Evolutionary conservation across 148 eudicot species (phyloP), one percentile per base, ranked within the genome.

Genomic region (Selenicereus undatus): DNA sequence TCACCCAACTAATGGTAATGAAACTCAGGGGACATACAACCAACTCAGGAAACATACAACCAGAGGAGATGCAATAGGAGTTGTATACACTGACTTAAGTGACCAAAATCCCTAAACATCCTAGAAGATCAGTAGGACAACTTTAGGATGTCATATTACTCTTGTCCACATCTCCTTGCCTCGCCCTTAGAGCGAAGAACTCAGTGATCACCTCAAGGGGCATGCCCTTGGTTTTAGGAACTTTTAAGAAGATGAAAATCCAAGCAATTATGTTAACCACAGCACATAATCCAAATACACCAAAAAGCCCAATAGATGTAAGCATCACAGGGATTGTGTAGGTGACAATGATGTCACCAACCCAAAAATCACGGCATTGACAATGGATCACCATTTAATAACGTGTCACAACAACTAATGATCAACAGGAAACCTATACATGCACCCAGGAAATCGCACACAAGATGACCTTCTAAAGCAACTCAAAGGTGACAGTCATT

Each of bases 171-270:
- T 83, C 56, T 29, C 70, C 73, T 45, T 83, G 88, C 81, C 60
- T 81, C 16, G 92, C 90, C 14, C 92, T 90, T 42, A 90, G 83
- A 83, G 92, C 86, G 71, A 90, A 90, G 89, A 90, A 90, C n/a
- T n/a, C n/a, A n/a, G n/a, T n/a, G n/a, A n/a, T n/a, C n/a, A n/a
- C n/a, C n/a, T n/a, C n/a, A n/a, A n/a, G n/a, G n/a, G n/a, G n/a
- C n/a, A n/a, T n/a, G n/a, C n/a, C n/a, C n/a, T n/a, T n/a, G n/a
- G n/a, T 90, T 85, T 90, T 90, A 1, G 92, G 92, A 71, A 89
- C 92, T 82, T 88, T 89, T 64, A 89, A 72, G 79, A 84, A 90
- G 80, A 88, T 86, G 11, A 90, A 90, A 35, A 88, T 45, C 88
- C 89, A 88, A 8, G 92, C 81, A 27, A 90, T 76, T 36, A 86